Base-by-base conservation (phyloP, 495 filamentous ascomycete genomes). In the Eremomyces bilateralis region DNA sequence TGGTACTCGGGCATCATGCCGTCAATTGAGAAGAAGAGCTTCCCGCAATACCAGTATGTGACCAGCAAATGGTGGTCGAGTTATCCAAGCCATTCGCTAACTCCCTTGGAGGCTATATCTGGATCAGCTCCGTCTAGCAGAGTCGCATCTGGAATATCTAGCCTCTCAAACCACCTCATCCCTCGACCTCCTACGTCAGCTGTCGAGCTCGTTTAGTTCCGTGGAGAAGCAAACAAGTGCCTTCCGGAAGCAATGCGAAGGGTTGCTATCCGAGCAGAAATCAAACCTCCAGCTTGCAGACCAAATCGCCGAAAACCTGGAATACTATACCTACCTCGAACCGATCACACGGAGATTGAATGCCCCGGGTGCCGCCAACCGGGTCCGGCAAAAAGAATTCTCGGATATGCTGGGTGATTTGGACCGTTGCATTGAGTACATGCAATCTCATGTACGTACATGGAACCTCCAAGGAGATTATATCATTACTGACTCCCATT, bases 301-400 rank as follows among this genome's bases (percentile, higher is more conserved):
- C 41, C 71, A 76, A 20, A 76, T 99, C 30, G 74, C 76, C 4
- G 69, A 74, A 19, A 90, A 91, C 41, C 62, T 93, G 4, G 71
- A 81, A 42, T 93, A 91, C 50, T 99, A 94, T 49, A 69, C 73
- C 15, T 90, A 85, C 49, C 64, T 95, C 15, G 88, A 94, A 38
- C 83, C 76, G 33, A 80, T 85, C 32, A 93, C 83, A 8, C 67
- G 81, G 34, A 66, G 77, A 19, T 68, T 97, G 28, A 93, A 94
- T 61, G 83, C 83, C 16, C 88, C 90, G 5, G 82, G 83, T 11
- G 81, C 83, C 15, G 70, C 74, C 20, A 83, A 72, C 42, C 65
- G 81, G 29, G 82, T 85, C 25, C 74, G 80, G 34, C 73, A 71
- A 39, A 69, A 73, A 43, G 76, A 73, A 36, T 95, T 85, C 47